Evolutionary conservation across 441 rosid species (phyloP), one percentile per base, ranked within the genome.

Genomic region (Aquilaria agallochum): DNA sequence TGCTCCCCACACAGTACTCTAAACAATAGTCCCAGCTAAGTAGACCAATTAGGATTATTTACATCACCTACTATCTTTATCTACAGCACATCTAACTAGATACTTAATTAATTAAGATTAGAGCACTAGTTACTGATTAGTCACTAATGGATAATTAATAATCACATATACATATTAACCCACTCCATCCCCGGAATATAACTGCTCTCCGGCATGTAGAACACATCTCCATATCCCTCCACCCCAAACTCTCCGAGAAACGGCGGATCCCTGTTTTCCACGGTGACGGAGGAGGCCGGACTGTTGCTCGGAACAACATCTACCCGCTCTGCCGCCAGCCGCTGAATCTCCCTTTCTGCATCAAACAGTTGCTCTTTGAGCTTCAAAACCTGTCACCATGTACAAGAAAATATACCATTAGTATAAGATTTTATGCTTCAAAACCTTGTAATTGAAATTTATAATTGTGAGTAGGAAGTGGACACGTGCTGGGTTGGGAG

Each of bases 291-390:
- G n/a, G 75, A 8, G 0, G 92, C 69, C 14, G 96, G 80, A 30
- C 78, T 88, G 0, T 80, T 78, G 11, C 87, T 83, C 0, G 86
- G 85, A 27, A 69, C 72, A 46, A 74, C 83, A 36, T 80, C 92
- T 0, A 51, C 68, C 5, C 75, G 68, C 61, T 83, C 88, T 11
- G 84, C 64, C 11, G 84, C 66, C 61, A 83, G 32, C 67, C 75
- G 68, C 47, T 82, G 86, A 10, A 83, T 79, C 52, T 87, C 90
- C 44, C 74, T 85, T 59, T 76, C 73, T 11, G 90, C 77, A 30
- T 78, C 85, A 2, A 45, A 48, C 3, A 92, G 86, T 32, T 85
- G 77, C 13, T 80, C 89, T 31, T 81, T 83, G 12, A 92, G 86
- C 64, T 74, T 74, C 27, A 84, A 15, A 11, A 92, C 79, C 97